phyloP scores from a whole-genome alignment of 1,284 basidiomycete species.

The Afroboletus lepidellus region DNA sequence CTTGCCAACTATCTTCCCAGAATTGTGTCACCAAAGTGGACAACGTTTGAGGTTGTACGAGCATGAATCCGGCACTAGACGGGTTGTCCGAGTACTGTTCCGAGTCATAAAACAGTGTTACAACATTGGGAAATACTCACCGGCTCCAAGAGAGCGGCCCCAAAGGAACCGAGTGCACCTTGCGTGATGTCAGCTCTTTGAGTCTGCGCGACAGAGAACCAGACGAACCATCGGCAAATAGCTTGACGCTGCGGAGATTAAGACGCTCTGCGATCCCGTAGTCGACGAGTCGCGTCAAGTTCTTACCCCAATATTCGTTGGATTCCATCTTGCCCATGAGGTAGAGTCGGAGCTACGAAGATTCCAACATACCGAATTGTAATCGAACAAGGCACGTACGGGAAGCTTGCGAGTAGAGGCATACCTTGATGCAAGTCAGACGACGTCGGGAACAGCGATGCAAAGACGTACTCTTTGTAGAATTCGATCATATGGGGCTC shows the following conservation, averaged over 20 bases:
- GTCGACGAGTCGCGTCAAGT: conserved; percentile 59
- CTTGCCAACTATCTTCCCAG: conserved; percentile 68
- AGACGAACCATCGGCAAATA: conserved; percentile 70
- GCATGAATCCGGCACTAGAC: conserved; percentile 67
- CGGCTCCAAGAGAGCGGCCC: conserved; percentile 83
- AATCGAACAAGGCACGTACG: conserved; percentile 39
- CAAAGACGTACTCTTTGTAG: conserved; percentile 54
- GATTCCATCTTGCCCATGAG: conserved; percentile 68
- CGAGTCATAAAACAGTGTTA: conserved; percentile 2
- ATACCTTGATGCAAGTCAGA: conserved; percentile 39
- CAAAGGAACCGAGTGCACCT: conserved; percentile 90
- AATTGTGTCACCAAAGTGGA: conserved; percentile 57
- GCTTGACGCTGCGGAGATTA: conserved; percentile 77
- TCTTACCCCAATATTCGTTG: conserved; percentile 63
- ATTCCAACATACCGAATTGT: not conserved
- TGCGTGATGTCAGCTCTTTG: conserved; percentile 10
- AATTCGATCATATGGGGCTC: conserved; percentile 57
- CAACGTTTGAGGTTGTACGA: conserved; percentile 53
- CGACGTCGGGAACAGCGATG: not conserved
- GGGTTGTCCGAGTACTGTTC: conserved; percentile 72
- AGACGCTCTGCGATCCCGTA: conserved; percentile 64
- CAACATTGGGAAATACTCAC: conserved; percentile 18
- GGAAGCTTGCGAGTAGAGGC: conserved; percentile 62
- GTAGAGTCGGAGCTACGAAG: conserved; percentile 66
- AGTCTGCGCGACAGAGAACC: not conserved